Evolutionary conservation across 2,329 filamentous ascomycete genomes (phyloP).

Genomic region (Nigrograna mackinnonii): DNA sequence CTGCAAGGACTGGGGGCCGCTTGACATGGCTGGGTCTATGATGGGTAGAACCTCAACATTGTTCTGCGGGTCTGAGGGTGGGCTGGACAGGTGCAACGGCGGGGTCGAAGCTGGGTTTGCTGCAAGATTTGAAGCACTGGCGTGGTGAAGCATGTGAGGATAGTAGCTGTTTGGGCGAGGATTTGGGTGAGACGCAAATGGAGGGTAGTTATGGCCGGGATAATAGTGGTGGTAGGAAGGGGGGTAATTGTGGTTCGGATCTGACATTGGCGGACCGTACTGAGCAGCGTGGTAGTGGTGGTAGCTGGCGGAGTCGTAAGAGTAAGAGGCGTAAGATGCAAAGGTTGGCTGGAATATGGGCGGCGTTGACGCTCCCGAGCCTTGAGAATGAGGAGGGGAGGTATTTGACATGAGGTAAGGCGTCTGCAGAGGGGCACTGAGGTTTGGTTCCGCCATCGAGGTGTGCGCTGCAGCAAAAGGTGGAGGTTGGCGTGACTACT

Average conservation of each 20-base stretch:
- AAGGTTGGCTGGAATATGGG: constrained; percentile 16
- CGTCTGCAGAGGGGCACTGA: constrained; percentile 13
- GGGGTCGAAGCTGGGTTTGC: too few relatives aligned
- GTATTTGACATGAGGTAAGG: constrained; percentile 17
- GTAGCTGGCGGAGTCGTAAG: constrained; percentile 10
- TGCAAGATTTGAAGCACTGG: too few relatives aligned
- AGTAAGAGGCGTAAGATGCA: constrained; percentile 14
- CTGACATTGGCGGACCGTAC: constrained; percentile 13
- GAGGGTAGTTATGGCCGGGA: constrained; percentile 1
- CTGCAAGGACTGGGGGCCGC: constrained; percentile 5
- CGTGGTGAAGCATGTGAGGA: too few relatives aligned
- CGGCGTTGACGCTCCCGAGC: constrained; percentile 19
- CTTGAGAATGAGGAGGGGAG: constrained; percentile 16
- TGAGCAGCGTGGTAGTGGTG: constrained; percentile 4
- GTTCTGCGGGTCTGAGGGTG: too few relatives aligned
- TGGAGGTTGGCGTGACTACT: too few relatives aligned
- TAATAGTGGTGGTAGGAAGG: constrained; percentile 8
- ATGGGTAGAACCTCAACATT: constrained; percentile 3
- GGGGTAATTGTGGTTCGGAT: constrained; percentile 7
- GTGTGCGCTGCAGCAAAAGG: too few relatives aligned
- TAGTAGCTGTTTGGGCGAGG: constrained; percentile 4
- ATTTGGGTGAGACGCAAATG: constrained; percentile 3
- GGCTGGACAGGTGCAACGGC: too few relatives aligned
- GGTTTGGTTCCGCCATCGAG: constrained; percentile 31
- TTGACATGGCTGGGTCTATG: constrained; percentile 9